phyloP scores from a whole-genome alignment of 306 rosid genomes.

The Trichosanthes cucumerina region DNA sequence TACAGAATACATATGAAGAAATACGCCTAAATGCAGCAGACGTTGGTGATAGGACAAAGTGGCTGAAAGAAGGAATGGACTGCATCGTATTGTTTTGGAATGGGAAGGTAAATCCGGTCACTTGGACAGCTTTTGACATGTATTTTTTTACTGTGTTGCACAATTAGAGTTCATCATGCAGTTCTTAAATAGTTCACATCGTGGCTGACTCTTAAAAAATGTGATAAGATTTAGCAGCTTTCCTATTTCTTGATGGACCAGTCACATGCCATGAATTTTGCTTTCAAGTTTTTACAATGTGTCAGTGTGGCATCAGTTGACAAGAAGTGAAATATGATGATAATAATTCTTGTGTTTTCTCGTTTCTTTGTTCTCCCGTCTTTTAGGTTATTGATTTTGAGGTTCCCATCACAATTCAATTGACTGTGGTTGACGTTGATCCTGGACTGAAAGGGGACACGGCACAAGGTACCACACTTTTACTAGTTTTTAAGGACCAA shows the following conservation, averaged over 20 bases:
- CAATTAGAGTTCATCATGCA: neutral
- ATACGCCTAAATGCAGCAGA: conserved; percentile 55
- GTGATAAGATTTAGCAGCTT: neutral
- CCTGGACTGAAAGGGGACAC: conserved; percentile 89
- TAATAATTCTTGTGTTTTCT: neutral
- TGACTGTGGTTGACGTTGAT: conserved; percentile 60
- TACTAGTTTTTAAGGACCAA: conserved; percentile 2
- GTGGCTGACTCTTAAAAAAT: neutral
- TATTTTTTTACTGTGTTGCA: neutral
- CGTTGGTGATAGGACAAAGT: conserved; percentile 64
- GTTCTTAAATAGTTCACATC: neutral
- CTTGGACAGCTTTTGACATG: neutral
- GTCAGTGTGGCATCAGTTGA: conserved; percentile 11
- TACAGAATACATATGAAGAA: conserved; percentile 73
- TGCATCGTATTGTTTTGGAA: conserved; percentile 85
- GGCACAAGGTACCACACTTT: conserved; percentile 47
- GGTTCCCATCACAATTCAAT: conserved; percentile 54
- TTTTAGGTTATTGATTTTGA: conserved; percentile 77
- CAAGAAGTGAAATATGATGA: neutral
- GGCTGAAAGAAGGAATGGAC: conserved; percentile 98
- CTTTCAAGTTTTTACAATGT: neutral
- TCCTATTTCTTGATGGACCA: neutral
- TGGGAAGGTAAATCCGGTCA: conserved; percentile 43
- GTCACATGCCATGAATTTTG: neutral
- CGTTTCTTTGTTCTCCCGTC: conserved; percentile 1